Percentiles rank a stretch among this genome's conserved stretches.
Evolutionary conservation across 768 basidiomycete species (phyloP).

Genomic region (Macrolepiota dolichaula): DNA sequence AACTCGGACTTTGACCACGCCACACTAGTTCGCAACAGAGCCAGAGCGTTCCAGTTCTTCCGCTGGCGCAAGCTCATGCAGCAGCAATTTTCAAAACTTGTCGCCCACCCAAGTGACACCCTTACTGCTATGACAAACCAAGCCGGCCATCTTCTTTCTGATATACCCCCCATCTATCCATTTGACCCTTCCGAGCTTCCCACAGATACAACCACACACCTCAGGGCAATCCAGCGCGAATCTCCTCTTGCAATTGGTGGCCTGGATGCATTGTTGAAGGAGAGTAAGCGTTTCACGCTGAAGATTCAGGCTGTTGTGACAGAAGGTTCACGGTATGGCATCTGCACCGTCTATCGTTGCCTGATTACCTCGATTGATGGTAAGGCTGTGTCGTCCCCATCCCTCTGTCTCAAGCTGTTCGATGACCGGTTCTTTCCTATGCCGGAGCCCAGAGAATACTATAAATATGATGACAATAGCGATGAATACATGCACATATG

Average conservation of each 20-base stretch:
- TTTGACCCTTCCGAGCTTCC: too few relatives aligned
- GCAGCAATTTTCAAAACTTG: constrained; percentile 12
- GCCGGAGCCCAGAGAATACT: constrained; percentile 9
- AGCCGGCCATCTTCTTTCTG: neutral
- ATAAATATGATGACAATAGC: constrained; percentile 13
- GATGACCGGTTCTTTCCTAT: constrained; percentile 19
- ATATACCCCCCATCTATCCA: constrained; percentile 8
- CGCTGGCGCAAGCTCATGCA: too few relatives aligned
- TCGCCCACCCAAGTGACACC: constrained; percentile 16
- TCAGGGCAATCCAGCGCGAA: too few relatives aligned
- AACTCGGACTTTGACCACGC: too few relatives aligned
- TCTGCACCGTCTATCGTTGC: constrained; percentile 17
- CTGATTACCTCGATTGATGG: too few relatives aligned
- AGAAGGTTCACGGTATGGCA: constrained; percentile 8
- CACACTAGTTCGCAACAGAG: too few relatives aligned
- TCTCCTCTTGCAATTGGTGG: constrained; percentile 9
- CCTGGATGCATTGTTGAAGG: neutral
- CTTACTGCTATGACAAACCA: constrained; percentile 13
- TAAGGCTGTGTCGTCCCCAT: constrained; percentile 11
- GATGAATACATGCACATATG: constrained; percentile 6
- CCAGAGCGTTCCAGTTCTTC: too few relatives aligned
- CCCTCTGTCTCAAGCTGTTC: constrained; percentile 21
- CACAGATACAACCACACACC: too few relatives aligned
- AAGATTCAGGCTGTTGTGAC: constrained; percentile 13
- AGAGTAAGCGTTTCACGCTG: constrained; percentile 12